phyloP scores from a whole-genome alignment of 345 rosid genomes.

The Aethionema arabicum region DNA sequence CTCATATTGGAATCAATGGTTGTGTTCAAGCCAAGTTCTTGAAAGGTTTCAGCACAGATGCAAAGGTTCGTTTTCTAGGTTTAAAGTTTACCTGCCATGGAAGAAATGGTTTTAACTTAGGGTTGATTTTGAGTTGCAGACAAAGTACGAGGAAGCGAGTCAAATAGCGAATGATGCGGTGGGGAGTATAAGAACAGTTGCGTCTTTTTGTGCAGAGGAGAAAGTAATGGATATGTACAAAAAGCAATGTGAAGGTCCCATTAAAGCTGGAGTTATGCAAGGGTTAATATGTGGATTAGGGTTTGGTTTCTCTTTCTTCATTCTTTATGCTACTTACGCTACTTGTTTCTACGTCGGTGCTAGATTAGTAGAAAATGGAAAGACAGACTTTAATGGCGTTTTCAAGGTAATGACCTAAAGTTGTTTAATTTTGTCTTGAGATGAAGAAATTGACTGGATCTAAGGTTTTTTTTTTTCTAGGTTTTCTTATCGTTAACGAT shows the following conservation, averaged over 20 bases:
- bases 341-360: conserved; percentile 62
- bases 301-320: conserved; percentile 51
- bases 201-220: conserved; percentile 71
- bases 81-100: not conserved
- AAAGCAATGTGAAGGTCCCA: conserved; percentile 57
- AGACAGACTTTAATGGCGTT: conserved; percentile 46
- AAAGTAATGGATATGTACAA: conserved; percentile 54
- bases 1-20: conserved; percentile 46
- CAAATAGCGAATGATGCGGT: conserved; percentile 77
- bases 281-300: conserved; percentile 57
- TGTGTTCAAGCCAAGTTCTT: conserved; percentile 49
- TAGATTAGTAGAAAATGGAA: conserved; percentile 48
- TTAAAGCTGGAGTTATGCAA: conserved; percentile 50
- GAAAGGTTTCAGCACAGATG: conserved; percentile 59
- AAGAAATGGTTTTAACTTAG: not conserved
- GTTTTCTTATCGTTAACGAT: conserved; percentile 56
- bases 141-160: conserved; percentile 68
- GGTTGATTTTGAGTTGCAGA: conserved; percentile 32
- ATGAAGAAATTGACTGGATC: not conserved
- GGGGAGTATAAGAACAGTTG: conserved; percentile 69
- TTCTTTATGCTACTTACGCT: conserved; percentile 46
- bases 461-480: conserved; percentile 29
- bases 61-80: conserved; percentile 45
- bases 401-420: conserved; percentile 41
- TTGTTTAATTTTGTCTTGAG: not conserved